A percentile compares a stretch with the other conserved stretches of the same genome.
Conservation (phyloP, 2,329 filamentous ascomycete species). For the Aspergillus sp. region DNA sequence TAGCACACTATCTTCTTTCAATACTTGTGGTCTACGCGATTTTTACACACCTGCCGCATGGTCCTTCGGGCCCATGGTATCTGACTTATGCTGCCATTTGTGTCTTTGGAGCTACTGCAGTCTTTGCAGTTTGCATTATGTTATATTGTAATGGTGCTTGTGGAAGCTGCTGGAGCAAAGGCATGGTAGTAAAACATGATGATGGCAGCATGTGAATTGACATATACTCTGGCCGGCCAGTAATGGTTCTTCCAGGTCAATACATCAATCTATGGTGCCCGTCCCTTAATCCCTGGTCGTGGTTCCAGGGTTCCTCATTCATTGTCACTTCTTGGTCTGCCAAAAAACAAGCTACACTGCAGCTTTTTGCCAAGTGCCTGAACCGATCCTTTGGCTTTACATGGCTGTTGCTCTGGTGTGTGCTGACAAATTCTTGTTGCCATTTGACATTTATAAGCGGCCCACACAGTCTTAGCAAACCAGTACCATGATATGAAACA, state of each 20-base stretch:
- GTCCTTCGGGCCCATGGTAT: background rate
- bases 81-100: background rate
- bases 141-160: background rate
- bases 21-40: background rate
- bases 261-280: slow-evolving; percentile 1
- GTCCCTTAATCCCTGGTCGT: slow-evolving; percentile 1
- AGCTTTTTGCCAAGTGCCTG: background rate
- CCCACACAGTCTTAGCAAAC: background rate
- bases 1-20: background rate
- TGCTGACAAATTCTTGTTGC: background rate
- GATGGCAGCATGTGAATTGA: background rate
- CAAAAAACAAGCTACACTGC: background rate
- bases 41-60: background rate
- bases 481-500: background rate
- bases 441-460: background rate
- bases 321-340: background rate
- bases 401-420: too few species aligned
- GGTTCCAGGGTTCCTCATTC: slow-evolving; percentile 1
- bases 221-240: background rate
- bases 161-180: background rate
- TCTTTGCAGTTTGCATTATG: background rate
- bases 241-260: background rate
- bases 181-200: background rate
- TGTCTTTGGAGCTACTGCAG: background rate
- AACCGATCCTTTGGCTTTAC: background rate